Evolutionary conservation across 257 asterid species (phyloP).

Genomic region (Solanum chilense): DNA sequence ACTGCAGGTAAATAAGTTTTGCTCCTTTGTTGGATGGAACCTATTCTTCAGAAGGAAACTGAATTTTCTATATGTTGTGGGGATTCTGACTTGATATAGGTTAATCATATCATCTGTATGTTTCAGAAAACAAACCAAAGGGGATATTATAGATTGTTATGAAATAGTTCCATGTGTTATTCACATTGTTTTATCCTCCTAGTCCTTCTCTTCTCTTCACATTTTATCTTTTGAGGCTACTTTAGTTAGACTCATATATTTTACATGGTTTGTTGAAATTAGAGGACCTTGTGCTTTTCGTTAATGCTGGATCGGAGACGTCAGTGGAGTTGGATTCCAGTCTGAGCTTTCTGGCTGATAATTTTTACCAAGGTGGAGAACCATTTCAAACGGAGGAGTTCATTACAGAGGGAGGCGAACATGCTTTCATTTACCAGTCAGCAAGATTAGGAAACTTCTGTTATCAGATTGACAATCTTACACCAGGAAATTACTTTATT

Average conservation of each 20-base stretch:
- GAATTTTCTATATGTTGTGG: neutral
- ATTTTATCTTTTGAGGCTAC: neutral
- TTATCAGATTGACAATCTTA: conserved; percentile 50
- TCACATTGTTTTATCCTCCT: neutral
- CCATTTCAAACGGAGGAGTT: conserved; percentile 68
- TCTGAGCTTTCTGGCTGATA: conserved; percentile 46
- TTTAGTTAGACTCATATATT: neutral
- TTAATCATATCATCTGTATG: neutral
- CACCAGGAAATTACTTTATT: conserved; percentile 54
- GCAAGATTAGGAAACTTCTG: conserved; percentile 72
- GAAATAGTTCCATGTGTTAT: neutral
- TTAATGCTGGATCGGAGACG: conserved; percentile 70
- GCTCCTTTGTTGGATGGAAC: neutral
- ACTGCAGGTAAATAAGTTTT: neutral
- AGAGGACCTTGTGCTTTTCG: conserved; percentile 64
- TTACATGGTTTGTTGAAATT: conserved; percentile 6
- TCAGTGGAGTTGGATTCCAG: conserved; percentile 36
- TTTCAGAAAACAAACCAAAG: neutral
- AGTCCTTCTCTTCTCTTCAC: neutral
- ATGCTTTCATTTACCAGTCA: conserved; percentile 67
- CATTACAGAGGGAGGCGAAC: conserved; percentile 60
- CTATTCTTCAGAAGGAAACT: neutral
- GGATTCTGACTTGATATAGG: neutral
- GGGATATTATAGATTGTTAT: neutral
- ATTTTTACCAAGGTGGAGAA: conserved; percentile 73